Conservation (phyloP, 2,329 filamentous ascomycete genomes). For the Cercospora sp. region DNA sequence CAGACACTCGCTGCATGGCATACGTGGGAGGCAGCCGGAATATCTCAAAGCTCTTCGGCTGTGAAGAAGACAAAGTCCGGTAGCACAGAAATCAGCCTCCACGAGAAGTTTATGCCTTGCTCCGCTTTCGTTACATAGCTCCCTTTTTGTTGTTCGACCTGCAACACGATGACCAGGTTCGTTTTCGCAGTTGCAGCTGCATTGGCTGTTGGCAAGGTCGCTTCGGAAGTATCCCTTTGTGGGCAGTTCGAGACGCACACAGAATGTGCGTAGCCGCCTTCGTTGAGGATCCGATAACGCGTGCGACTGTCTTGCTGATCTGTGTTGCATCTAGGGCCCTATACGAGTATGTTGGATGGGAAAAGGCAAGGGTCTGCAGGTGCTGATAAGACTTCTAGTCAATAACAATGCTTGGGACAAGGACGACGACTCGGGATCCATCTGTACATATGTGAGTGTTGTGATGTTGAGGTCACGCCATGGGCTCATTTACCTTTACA, state of each 20-base stretch:
- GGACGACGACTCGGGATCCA: constrained; percentile 16
- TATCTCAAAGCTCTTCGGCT: neutral
- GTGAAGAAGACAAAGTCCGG: constrained; percentile 10
- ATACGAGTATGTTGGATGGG: constrained; percentile 1
- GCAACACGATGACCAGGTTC: constrained; percentile 18
- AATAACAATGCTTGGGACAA: constrained; percentile 27
- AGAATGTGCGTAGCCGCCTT: constrained; percentile 4
- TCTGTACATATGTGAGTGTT: constrained; percentile 20
- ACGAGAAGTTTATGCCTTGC: constrained; percentile 15
- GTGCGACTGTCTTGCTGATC: neutral
- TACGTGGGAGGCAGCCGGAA: neutral
- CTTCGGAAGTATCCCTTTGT: constrained; percentile 17
- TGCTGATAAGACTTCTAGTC: constrained; percentile 8
- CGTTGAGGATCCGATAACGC: neutral
- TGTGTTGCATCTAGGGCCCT: constrained; percentile 11
- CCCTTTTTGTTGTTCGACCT: constrained; percentile 14
- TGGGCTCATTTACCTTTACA: neutral
- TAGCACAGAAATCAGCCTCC: constrained; percentile 17
- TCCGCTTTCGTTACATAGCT: constrained; percentile 7
- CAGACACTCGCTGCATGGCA: neutral
- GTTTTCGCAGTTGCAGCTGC: constrained; percentile 1
- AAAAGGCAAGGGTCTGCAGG: neutral
- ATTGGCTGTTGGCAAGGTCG: neutral
- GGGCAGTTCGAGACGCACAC: constrained; percentile 16
- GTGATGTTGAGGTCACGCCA: neutral